phyloP scores from a whole-genome alignment of 2,329 filamentous ascomycete species.

The Aureobasidium sp. region DNA sequence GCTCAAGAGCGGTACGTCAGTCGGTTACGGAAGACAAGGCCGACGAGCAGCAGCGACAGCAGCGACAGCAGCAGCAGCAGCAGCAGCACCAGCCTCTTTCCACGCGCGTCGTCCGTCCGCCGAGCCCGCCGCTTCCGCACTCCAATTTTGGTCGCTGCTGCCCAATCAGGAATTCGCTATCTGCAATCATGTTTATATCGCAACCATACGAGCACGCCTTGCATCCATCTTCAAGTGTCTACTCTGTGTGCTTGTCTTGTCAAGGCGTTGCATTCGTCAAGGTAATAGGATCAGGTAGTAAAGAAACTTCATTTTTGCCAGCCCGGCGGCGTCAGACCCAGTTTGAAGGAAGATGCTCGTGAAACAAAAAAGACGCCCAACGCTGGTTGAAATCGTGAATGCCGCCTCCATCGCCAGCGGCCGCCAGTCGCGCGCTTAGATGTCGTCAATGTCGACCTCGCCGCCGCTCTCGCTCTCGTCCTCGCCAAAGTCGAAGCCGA shows the following conservation, averaged over 20 bases:
- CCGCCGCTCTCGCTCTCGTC: slow-evolving; percentile 60
- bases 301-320: slow-evolving; percentile 12
- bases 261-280: not conserved
- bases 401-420: not conserved
- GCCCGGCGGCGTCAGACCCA: slow-evolving; percentile 10
- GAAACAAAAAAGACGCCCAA: slow-evolving; percentile 13
- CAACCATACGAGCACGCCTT: not conserved
- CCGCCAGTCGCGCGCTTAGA: slow-evolving; percentile 43
- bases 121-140: slow-evolving; percentile 10
- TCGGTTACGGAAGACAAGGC: not conserved
- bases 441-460: slow-evolving; percentile 93
- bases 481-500: slow-evolving; percentile 98
- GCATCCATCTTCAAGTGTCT: not conserved
- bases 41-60: not conserved
- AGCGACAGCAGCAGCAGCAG: not conserved
- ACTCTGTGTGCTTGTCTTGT: not conserved
- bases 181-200: not conserved
- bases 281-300: not conserved
- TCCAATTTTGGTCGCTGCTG: slow-evolving; percentile 10
- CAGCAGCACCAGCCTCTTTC: not conserved
- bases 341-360: slow-evolving; percentile 10
- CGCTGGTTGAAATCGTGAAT: slow-evolving; percentile 14
- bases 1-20: not conserved
- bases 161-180: not conserved
- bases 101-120: not conserved